Percentiles rank a stretch among this genome's conserved stretches.
phyloP scores from a whole-genome alignment of 345 rosid genomes.

The Physaria fendleri region DNA sequence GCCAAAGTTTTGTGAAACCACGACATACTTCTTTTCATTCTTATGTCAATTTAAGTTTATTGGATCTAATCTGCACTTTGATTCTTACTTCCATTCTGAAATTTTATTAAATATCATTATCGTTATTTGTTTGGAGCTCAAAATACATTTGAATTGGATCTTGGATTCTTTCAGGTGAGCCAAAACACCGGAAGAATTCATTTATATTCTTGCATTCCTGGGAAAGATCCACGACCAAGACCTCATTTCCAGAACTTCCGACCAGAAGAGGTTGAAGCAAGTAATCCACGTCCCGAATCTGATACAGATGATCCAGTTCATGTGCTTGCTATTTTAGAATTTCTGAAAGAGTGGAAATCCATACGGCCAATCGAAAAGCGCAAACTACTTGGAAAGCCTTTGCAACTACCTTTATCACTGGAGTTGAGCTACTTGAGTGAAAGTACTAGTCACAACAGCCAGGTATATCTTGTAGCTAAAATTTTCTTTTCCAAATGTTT shows the following conservation, averaged over 20 bases:
- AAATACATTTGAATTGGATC: not conserved
- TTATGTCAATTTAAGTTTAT: not conserved
- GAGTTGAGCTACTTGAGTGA: constrained; percentile 88
- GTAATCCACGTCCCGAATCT: constrained; percentile 26
- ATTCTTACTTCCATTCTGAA: not conserved
- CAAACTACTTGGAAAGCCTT: constrained; percentile 76
- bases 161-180: constrained; percentile 59
- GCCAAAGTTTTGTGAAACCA: constrained; percentile 15
- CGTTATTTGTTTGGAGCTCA: not conserved
- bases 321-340: constrained; percentile 46
- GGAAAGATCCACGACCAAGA: constrained; percentile 66
- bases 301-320: constrained; percentile 32
- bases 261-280: constrained; percentile 66
- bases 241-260: constrained; percentile 76
- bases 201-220: constrained; percentile 65
- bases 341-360: constrained; percentile 66
- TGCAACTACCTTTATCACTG: constrained; percentile 77
- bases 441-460: constrained; percentile 51
- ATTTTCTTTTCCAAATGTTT: not conserved
- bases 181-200: constrained; percentile 88
- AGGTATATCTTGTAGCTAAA: constrained; percentile 39
- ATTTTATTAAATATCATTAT: not conserved
- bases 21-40: not conserved
- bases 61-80: constrained; percentile 3
- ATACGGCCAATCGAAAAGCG: constrained; percentile 73